phyloP scores from a whole-genome alignment of 225 moss, liverwort and hornwort species.

The Neckera pumila region DNA sequence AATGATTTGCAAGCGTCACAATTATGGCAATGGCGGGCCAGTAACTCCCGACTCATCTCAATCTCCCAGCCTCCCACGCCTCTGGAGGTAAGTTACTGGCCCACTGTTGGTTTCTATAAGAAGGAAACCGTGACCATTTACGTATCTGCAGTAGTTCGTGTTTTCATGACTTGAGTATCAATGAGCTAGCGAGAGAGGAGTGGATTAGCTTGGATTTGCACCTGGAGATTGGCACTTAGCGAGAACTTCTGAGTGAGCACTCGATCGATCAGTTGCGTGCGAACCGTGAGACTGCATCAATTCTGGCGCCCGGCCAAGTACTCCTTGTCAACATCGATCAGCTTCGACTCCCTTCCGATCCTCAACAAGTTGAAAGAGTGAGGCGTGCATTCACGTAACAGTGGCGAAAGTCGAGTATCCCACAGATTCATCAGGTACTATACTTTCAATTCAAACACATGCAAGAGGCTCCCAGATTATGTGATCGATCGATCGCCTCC shows the following conservation, averaged over 20 bases:
- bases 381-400: not conserved
- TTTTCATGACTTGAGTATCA: not conserved
- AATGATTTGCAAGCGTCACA: too few relatives aligned
- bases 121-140: rapidly evolving
- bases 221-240: not conserved
- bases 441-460: not conserved
- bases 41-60: too few relatives aligned
- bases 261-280: not conserved
- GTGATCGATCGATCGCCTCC: not conserved
- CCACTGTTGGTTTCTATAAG: too few relatives aligned
- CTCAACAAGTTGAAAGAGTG: not conserved
- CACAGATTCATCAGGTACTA: not conserved
- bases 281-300: not conserved
- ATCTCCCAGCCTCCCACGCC: not conserved
- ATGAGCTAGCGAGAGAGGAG: not conserved
- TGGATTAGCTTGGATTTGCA: too few relatives aligned
- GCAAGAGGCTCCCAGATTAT: not conserved
- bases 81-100: not conserved
- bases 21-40: too few relatives aligned
- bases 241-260: not conserved
- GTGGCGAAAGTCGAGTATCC: not conserved
- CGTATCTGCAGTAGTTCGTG: not conserved
- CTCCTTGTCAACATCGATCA: not conserved
- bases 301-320: not conserved
- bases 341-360: not conserved